Evolutionary conservation across 1,284 basidiomycete genomes (phyloP).

Genomic region (Trametes versicolor): DNA sequence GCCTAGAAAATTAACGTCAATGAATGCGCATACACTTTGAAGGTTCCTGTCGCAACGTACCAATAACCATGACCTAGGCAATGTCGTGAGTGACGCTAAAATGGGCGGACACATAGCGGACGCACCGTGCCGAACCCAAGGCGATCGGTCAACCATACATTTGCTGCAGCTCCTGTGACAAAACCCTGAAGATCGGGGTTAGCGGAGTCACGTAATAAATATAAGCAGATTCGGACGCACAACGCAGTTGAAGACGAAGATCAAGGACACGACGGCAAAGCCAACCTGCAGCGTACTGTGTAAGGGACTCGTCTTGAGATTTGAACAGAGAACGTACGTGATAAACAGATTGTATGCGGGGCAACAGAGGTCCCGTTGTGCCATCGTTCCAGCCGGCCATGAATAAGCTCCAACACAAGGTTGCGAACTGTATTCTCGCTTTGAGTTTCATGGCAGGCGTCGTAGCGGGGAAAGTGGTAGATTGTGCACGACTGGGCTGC

Average conservation of each 20-base stretch:
- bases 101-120: not conserved
- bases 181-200: conserved; percentile 50
- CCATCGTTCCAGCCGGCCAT: conserved; percentile 72
- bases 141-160: conserved; percentile 60
- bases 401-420: conserved; percentile 54
- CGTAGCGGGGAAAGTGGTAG: conserved; percentile 19
- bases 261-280: conserved; percentile 58
- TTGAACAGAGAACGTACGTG: conserved; percentile 45
- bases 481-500: conserved; percentile 14
- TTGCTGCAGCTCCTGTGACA: conserved; percentile 55
- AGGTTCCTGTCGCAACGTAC: conserved; percentile 19
- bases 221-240: conserved; percentile 45
- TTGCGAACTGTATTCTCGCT: conserved; percentile 48
- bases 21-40: not conserved
- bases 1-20: conserved; percentile 12
- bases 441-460: conserved; percentile 32
- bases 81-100: not conserved
- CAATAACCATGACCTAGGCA: conserved; percentile 43
- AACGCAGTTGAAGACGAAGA: conserved; percentile 65
- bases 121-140: conserved; percentile 67
- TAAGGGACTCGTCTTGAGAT: not conserved
- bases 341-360: conserved; percentile 63
- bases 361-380: conserved; percentile 65
- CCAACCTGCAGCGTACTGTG: conserved; percentile 44
- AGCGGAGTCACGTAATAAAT: not conserved